Evolutionary conservation across 192 early-diverging fungal species (phyloP), one percentile per base, ranked within the genome.

Genomic region (Backusella parvicylindrica): DNA sequence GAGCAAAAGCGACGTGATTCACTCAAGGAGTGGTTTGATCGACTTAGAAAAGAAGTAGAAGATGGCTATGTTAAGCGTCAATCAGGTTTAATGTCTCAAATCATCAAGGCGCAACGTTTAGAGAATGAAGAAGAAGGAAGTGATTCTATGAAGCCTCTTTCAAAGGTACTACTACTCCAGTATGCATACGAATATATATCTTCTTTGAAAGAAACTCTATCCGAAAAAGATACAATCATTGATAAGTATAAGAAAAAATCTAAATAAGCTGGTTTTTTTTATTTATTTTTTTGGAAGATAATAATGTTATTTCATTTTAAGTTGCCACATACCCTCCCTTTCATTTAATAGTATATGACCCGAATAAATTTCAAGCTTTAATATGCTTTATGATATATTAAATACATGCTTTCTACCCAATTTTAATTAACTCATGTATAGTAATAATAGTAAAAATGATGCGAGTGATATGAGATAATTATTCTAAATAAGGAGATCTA

Each of bases 1-100:
- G 98, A 99, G 80, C 98, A 99, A 80, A 95, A 94, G 79, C 92
- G 98, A 12, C 87, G 98, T 8, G 98, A 99, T 75, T 93, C 92
- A 33, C 88, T 99, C 5, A 98, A 98, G 71, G 80, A 90, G 50
- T 94, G 92, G 65, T 99, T 99, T 78, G 95, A 98, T 40, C 84
- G 91, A 9, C 81, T 99, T 9, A 83, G 88, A 50, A 67, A 76
- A 1, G 82, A 93, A 35, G 77, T 98, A 40, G 93, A 94, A 11
- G 86, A 90, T 16, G 87, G 79, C 4, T 81, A 76, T 41, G 75
- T 81, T 4, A 76, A 81, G 30, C 56, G 67, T 21, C 72, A 78
- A 28, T 32, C 63, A 11, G 13, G 28, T 2, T 67, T 78, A 26
- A 66, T 71, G 32, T 73, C 77, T 1, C 72, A 72, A 40, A 66